Percentiles rank a stretch among this genome's conserved stretches.
Conservation (phyloP, 495 filamentous ascomycete species). For the Bryoglossum gracile region DNA sequence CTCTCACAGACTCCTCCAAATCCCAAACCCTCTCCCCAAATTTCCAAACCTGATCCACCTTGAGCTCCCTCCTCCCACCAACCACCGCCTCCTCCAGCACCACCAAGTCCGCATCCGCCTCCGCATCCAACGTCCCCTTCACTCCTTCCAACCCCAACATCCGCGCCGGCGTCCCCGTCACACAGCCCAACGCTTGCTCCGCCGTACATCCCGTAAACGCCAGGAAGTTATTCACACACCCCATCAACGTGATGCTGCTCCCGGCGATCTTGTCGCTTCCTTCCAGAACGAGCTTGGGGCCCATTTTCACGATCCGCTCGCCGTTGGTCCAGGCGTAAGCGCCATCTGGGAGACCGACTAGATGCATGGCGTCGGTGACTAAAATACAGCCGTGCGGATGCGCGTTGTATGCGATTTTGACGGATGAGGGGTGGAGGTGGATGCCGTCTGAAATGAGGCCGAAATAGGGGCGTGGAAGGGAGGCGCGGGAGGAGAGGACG, state of each 20-base stretch:
- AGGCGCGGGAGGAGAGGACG: constrained; percentile 35
- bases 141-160: constrained; percentile 60
- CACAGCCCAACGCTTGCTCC: constrained; percentile 58
- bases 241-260: constrained; percentile 62
- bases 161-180: constrained; percentile 63
- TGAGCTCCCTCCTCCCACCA: constrained; percentile 40
- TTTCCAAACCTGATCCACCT: constrained; percentile 72
- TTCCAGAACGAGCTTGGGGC: constrained; percentile 57
- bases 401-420: constrained; percentile 55
- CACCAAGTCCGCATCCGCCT: constrained; percentile 75
- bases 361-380: constrained; percentile 61
- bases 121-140: constrained; percentile 61
- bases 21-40: constrained; percentile 41
- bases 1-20: constrained; percentile 4
- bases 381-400: constrained; percentile 58
- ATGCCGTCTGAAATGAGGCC: constrained; percentile 62
- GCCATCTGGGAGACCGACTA: constrained; percentile 66
- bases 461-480: constrained; percentile 47
- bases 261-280: constrained; percentile 68
- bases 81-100: constrained; percentile 50
- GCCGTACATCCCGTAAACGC: constrained; percentile 59
- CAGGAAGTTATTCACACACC: constrained; percentile 76
- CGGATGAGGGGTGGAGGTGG: constrained; percentile 56
- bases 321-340: constrained; percentile 75
- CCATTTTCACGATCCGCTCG: constrained; percentile 58